These are phyloP conservation scores for Petunia hybrid DNA, from an alignment of 305 asterid species.

Conservation along the genomic window DNA sequence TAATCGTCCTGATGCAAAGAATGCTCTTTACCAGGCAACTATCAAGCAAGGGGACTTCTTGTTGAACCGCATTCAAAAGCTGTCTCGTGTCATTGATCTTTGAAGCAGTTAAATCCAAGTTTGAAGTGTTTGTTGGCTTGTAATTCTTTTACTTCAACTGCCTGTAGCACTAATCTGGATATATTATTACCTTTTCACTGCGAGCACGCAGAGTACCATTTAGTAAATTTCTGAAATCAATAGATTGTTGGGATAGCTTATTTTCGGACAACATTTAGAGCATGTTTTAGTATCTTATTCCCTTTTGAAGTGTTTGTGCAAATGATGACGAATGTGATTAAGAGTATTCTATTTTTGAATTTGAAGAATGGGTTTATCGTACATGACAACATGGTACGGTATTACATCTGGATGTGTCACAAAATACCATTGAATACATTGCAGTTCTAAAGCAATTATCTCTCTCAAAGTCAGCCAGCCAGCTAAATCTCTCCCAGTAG, in stretches of 20 bases:
- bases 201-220: slow-evolving; percentile 10
- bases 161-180: slow-evolving; percentile 23
- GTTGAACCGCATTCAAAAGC: slow-evolving; percentile 89
- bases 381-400: background rate
- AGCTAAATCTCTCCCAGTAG: too few relatives aligned
- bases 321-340: background rate
- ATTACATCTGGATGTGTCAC: background rate
- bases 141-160: slow-evolving; percentile 17
- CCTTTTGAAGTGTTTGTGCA: background rate
- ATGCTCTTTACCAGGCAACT: slow-evolving; percentile 89
- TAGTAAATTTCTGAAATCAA: slow-evolving; percentile 23
- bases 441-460: too few relatives aligned
- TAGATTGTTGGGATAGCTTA: slow-evolving; percentile 3
- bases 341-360: background rate
- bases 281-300: background rate
- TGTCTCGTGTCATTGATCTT: slow-evolving; percentile 92
- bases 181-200: slow-evolving; percentile 7
- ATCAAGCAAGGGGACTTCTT: slow-evolving; percentile 95
- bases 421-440: too few relatives aligned
- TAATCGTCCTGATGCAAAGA: slow-evolving; percentile 91
- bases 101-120: slow-evolving; percentile 37
- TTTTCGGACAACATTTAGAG: slow-evolving; percentile 2
- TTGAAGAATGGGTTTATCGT: background rate
- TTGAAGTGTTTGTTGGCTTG: background rate
- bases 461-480: too few relatives aligned